Base-by-base conservation (phyloP, 768 basidiomycete genomes). In the Boletus barrowsii region DNA sequence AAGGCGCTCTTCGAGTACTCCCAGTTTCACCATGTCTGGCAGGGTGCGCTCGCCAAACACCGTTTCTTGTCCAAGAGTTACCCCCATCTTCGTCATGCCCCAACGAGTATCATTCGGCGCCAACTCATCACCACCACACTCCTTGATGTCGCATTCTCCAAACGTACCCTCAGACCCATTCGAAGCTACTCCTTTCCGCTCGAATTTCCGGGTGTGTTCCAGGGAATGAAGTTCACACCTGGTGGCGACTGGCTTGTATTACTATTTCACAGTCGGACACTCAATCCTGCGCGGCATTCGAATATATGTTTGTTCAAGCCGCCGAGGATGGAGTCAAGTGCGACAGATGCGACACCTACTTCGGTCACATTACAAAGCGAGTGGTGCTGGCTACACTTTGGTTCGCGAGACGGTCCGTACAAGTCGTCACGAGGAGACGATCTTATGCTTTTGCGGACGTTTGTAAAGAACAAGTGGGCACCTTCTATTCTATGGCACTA, bases 371-470 rank as follows among this genome's bases (percentile, higher is more conserved):
- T 71, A 9, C 68, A 70, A 49, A 68, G 67, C 42, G 67, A 68
- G 42, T 54, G 60, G 60, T 68, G 67, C 55, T 68, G 67, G 68
- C 35, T 64, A 33, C 53, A 58, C 26, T 50, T 66, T 40, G 58
- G 55, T n/a, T 53, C 50, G 15, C 51, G 60, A 43, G 69, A 60
- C 17, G 62, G 62, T 22, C 68, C 68, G 3, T 71, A 71, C 45
- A 71, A 65, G 29, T 69, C 68, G 3, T 69, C 68, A 4, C 67
- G 62, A 11, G 68, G 68, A 9, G 69, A 69, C 36, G 22, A 70
- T 40, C 60, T 69, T 26, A 43, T 69, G 36, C 56, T 69, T 40
- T 39, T 69, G 49, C 64, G 62, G 45, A 71, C 68, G 7, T 64
- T 58, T 35, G 46, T 57, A 39, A 64, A 69, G 51, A 67, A 62